A percentile compares a stretch with the other conserved stretches of the same genome.
Evolutionary conservation across 2,329 filamentous ascomycete genomes (phyloP).

Genomic region (Cercospora berteroae): DNA sequence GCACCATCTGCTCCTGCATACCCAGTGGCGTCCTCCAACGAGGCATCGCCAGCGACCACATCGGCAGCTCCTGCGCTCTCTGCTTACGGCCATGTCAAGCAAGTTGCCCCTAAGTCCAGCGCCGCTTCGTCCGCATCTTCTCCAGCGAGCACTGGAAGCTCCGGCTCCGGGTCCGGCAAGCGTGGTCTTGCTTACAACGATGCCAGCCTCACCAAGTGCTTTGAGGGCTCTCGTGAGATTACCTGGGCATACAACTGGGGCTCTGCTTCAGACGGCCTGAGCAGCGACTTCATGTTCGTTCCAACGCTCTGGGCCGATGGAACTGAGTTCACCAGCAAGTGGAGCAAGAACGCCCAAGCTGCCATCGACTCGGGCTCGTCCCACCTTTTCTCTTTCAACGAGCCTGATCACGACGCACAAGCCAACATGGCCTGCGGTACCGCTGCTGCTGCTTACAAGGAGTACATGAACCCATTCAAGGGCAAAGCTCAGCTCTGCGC

Average conservation of each 20-base stretch:
- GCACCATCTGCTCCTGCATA: slow-evolving; percentile 3
- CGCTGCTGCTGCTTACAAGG: slow-evolving; percentile 55
- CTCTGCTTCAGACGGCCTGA: slow-evolving; percentile 46
- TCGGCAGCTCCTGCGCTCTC: slow-evolving; percentile 9
- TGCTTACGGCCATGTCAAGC: slow-evolving; percentile 2
- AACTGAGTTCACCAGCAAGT: slow-evolving; percentile 48
- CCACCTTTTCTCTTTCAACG: slow-evolving; percentile 67
- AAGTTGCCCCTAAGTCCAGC: background rate
- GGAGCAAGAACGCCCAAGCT: slow-evolving; percentile 51
- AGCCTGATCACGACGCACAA: slow-evolving; percentile 63
- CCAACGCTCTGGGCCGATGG: slow-evolving; percentile 60
- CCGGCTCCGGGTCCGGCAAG: slow-evolving; percentile 48
- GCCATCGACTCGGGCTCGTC: slow-evolving; percentile 57
- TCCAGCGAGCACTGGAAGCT: slow-evolving; percentile 18
- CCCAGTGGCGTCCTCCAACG: slow-evolving; percentile 1
- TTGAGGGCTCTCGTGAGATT: slow-evolving; percentile 49
- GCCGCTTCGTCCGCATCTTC: slow-evolving; percentile 23
- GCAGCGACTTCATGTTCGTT: slow-evolving; percentile 55
- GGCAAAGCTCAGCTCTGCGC: slow-evolving; percentile 56
- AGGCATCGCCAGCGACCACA: slow-evolving; percentile 10
- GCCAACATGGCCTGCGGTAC: slow-evolving; percentile 54
- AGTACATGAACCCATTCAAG: slow-evolving; percentile 57
- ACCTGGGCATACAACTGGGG: slow-evolving; percentile 71
- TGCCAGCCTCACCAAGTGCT: slow-evolving; percentile 51
- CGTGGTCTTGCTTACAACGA: slow-evolving; percentile 69